Evolutionary conservation across 768 basidiomycete species (phyloP).

Genomic region (Amanita subjunquillea): DNA sequence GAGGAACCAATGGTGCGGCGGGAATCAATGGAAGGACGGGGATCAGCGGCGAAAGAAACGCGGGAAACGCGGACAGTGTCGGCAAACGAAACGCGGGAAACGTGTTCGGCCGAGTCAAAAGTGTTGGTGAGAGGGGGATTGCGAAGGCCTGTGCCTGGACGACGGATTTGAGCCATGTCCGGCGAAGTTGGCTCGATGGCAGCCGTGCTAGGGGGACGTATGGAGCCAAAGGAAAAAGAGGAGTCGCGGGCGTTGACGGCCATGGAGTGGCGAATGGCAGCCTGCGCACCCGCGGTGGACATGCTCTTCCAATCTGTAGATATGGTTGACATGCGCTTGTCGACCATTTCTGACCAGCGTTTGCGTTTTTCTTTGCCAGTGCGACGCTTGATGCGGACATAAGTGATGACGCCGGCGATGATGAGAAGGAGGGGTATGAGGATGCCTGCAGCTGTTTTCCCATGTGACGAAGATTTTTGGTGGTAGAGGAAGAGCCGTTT

Average conservation of each 20-base stretch:
- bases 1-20: constrained; percentile 17
- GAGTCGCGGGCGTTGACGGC: constrained; percentile 35
- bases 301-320: constrained; percentile 71
- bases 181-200: constrained; percentile 26
- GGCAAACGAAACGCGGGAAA: constrained; percentile 64
- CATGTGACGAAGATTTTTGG: constrained; percentile 26
- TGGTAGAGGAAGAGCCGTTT: constrained; percentile 15
- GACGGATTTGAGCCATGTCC: constrained; percentile 34
- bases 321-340: constrained; percentile 79
- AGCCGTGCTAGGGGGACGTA: constrained; percentile 38
- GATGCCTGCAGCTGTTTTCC: constrained; percentile 58
- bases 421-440: constrained; percentile 53
- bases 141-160: constrained; percentile 38
- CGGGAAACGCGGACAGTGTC: constrained; percentile 34
- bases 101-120: constrained; percentile 21
- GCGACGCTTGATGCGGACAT: constrained; percentile 43
- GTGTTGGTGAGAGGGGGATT: constrained; percentile 24
- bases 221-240: constrained; percentile 49
- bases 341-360: constrained; percentile 56
- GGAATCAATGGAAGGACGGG: constrained; percentile 29
- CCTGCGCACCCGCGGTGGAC: constrained; percentile 56
- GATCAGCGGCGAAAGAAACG: constrained; percentile 28
- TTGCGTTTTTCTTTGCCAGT: constrained; percentile 40
- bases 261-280: constrained; percentile 64
- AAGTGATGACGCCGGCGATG: constrained; percentile 29